Percentiles rank a stretch among this genome's conserved stretches.
phyloP scores from a whole-genome alignment of 441 rosid genomes.

The Arabidopsis lyrata region DNA sequence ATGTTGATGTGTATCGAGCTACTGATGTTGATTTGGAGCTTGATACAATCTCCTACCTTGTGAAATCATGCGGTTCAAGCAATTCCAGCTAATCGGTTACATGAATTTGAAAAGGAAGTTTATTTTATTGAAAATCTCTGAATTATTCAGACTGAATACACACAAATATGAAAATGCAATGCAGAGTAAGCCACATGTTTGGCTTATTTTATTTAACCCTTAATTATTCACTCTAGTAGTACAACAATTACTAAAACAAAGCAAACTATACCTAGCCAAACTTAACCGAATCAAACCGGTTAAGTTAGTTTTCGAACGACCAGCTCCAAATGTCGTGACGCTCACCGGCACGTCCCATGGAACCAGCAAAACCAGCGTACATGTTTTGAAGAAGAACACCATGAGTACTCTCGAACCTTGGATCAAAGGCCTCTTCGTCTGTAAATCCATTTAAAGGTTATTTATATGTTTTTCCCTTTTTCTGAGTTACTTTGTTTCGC shows the following conservation, averaged over 20 bases:
- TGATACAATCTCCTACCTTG: neutral
- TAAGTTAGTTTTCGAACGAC: conserved; percentile 38
- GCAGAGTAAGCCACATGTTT: conserved; percentile 13
- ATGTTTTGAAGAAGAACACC: conserved; percentile 39
- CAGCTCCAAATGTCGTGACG: conserved; percentile 48
- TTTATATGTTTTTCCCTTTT: too few relatives aligned
- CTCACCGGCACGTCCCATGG: conserved; percentile 38
- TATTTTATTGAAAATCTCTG: conserved; percentile 13
- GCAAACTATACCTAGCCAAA: neutral
- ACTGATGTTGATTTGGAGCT: conserved; percentile 11
- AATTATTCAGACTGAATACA: neutral
- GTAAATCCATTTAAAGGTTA: neutral
- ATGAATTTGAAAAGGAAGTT: neutral
- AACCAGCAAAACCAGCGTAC: conserved; percentile 45
- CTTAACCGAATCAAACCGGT: neutral
- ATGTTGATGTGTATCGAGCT: too few relatives aligned
- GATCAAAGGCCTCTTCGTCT: conserved; percentile 42
- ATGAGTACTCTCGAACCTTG: conserved; percentile 36
- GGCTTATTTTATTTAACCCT: conserved; percentile 33
- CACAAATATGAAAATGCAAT: conserved; percentile 16
- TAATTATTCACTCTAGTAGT: neutral
- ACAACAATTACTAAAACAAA: conserved; percentile 1
- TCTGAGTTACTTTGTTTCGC: too few relatives aligned
- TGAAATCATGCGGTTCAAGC: neutral
- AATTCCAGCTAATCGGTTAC: neutral